These are phyloP conservation scores for Gynochthodes officinalis DNA, from an alignment of 257 asterid species.

Conservation along the genomic window DNA sequence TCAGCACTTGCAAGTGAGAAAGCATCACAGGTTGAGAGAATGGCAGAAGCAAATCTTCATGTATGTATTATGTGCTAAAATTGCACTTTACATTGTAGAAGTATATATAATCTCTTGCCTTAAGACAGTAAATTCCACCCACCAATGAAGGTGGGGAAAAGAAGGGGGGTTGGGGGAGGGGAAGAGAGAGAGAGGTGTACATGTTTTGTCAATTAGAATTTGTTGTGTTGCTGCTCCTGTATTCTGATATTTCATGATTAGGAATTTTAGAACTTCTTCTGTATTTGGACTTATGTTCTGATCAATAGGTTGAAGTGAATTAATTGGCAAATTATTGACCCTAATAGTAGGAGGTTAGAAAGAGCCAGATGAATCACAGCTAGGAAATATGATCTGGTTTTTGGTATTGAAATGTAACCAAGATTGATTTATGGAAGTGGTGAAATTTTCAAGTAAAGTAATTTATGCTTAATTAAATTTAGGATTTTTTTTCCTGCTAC, in stretches of 20 bases:
- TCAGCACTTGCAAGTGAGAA: constrained; percentile 93
- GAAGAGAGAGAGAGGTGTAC: not conserved
- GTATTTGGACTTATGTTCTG: too few species aligned
- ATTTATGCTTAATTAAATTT: not conserved
- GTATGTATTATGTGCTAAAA: constrained; percentile 34
- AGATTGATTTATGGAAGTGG: not conserved
- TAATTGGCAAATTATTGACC: not conserved
- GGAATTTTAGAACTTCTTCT: not conserved
- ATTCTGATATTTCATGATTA: not conserved
- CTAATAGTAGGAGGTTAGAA: not conserved
- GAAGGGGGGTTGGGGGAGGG: not conserved
- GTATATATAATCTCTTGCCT: not conserved
- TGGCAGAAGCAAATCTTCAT: constrained; percentile 94
- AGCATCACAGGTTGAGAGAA: constrained; percentile 93
- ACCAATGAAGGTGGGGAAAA: not conserved
- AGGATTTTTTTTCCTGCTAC: not conserved
- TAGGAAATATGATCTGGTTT: not conserved
- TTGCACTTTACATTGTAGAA: not conserved
- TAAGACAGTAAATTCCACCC: not conserved
- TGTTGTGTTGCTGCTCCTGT: not conserved
- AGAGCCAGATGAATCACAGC: not conserved
- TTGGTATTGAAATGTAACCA: not conserved
- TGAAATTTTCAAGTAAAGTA: not conserved
- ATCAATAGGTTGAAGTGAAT: not conserved
- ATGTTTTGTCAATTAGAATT: not conserved